Conservation (phyloP, 2,329 filamentous ascomycete species). For the Paracamarosporium sp. region DNA sequence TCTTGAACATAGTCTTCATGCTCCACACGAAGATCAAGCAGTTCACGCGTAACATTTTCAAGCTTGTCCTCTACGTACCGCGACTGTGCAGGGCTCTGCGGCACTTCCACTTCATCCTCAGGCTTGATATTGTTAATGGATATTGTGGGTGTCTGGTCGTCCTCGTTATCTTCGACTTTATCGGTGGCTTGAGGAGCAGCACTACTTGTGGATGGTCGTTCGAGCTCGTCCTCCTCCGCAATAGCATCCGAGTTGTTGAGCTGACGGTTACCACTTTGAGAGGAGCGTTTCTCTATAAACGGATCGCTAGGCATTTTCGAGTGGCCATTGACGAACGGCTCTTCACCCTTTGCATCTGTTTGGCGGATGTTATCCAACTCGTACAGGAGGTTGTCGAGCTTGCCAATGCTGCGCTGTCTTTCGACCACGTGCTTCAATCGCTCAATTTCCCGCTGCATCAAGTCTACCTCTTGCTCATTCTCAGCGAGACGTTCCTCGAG, state of each 20-base stretch:
- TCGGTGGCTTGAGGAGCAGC: constrained; percentile 16
- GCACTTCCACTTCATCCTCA: constrained; percentile 49
- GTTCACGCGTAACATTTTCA: constrained; percentile 87
- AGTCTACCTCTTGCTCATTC: constrained; percentile 91
- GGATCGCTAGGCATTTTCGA: constrained; percentile 39
- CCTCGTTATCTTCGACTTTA: constrained; percentile 19
- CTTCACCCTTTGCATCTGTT: constrained; percentile 40
- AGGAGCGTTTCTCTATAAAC: constrained; percentile 36
- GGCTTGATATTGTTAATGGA: constrained; percentile 25
- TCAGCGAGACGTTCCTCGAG: constrained; percentile 94
- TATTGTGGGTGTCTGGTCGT: constrained; percentile 18
- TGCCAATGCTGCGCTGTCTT: constrained; percentile 91
- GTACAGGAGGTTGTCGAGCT: constrained; percentile 88
- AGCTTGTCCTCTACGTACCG: constrained; percentile 92
- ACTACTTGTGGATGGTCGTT: constrained; percentile 37
- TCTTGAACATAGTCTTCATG: constrained; percentile 85
- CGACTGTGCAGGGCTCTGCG: constrained; percentile 77
- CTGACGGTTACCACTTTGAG: constrained; percentile 34
- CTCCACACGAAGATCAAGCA: constrained; percentile 87
- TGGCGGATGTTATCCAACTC: constrained; percentile 75
- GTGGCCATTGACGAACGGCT: constrained; percentile 43
- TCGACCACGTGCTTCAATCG: constrained; percentile 94
- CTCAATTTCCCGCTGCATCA: constrained; percentile 97
- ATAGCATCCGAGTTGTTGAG: constrained; percentile 44
- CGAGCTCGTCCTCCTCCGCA: constrained; percentile 43